A percentile compares a stretch with the other conserved stretches of the same genome.
These are phyloP conservation scores for Hyaloscypha variabilis DNA, from an alignment of 495 filamentous ascomycete genomes.

Conservation along the genomic window DNA sequence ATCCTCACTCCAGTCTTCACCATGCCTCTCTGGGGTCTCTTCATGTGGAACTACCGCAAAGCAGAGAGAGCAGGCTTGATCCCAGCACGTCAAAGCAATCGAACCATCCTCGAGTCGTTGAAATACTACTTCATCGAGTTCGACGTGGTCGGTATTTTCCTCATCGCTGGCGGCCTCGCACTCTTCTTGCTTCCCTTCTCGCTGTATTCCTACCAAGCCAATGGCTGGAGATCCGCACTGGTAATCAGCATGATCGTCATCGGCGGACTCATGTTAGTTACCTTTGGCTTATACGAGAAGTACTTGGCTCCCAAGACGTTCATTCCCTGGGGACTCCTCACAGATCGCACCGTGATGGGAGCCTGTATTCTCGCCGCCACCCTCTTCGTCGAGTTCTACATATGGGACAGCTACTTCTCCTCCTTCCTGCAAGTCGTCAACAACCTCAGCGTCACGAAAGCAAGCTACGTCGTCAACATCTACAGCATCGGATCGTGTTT, in stretches of 20 bases:
- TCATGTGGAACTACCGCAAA: slow-evolving; percentile 53
- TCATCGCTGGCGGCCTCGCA: slow-evolving; percentile 56
- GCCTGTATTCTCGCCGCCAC: slow-evolving; percentile 54
- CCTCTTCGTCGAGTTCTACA: slow-evolving; percentile 62
- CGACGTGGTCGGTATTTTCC: slow-evolving; percentile 14
- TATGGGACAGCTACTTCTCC: slow-evolving; percentile 66
- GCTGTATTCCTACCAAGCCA: slow-evolving; percentile 46
- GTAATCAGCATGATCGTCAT: slow-evolving; percentile 62
- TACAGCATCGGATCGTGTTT: slow-evolving; percentile 73
- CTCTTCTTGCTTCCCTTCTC: slow-evolving; percentile 65
- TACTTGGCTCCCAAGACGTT: slow-evolving; percentile 56
- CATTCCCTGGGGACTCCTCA: slow-evolving; percentile 58
- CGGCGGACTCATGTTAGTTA: slow-evolving; percentile 52
- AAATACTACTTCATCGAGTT: slow-evolving; percentile 46
- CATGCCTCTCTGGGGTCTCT: slow-evolving; percentile 45
- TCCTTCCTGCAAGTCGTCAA: slow-evolving; percentile 75
- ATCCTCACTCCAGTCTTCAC: slow-evolving; percentile 51
- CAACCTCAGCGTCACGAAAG: slow-evolving; percentile 52
- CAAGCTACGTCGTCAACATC: slow-evolving; percentile 67
- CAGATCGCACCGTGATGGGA: slow-evolving; percentile 59
- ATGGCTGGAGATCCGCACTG: slow-evolving; percentile 50
- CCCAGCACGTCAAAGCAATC: slow-evolving; percentile 41
- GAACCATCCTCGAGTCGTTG: slow-evolving; percentile 56
- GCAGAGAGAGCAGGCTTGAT: slow-evolving; percentile 58
- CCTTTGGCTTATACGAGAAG: slow-evolving; percentile 60